Base-by-base conservation (phyloP, 257 asterid species). In the Ophiorrhiza pumila region DNA sequence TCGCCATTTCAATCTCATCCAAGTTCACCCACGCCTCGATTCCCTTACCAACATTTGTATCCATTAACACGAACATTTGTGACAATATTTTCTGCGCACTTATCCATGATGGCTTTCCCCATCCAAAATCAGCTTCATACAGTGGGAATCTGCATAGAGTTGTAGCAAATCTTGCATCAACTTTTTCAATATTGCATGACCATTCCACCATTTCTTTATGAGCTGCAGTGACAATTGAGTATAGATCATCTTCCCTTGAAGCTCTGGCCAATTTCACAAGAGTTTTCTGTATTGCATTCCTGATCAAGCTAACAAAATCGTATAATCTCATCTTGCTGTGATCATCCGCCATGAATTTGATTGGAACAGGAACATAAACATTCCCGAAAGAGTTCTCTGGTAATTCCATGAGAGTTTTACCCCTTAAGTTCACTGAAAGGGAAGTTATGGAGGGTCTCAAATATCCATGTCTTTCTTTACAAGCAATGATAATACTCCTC, bases 41-140 rank as follows among this genome's bases (percentile, higher is more conserved):
- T 18, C 50, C 50, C 14, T 45, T 45, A 45, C 50, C 50, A 14
- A 45, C 14, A 10, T 14, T 2, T 45, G 50, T 8, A 45, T 45
- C 50, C 50, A 45, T 23, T 61, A 68, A 34, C 10, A 37, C 25
- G 22, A 68, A 47, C 27, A 45, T 27, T 47, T 49, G 42, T 29
- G 8, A 7, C 9, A 8, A 13, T 1, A 27, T 4, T 5, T 56
- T 49, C 25, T 17, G 9, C 27, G 39, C 7, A 34, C 72, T 46
- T 25, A 68, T 61, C 61, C 72, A 37, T 1, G 65, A 37, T 22
- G 65, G 66, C 46, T 71, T 71, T 7, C 74, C 74, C 66, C 45
- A 71, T 23, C 68, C 75, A 58, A 71, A 71, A 71, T 71, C 76
- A 18, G 46, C 34, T 41, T 71, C 68, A 58, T 41, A 71, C 55